Conservation (phyloP, 495 filamentous ascomycete species). For the Podospora pseudopauciseta region DNA sequence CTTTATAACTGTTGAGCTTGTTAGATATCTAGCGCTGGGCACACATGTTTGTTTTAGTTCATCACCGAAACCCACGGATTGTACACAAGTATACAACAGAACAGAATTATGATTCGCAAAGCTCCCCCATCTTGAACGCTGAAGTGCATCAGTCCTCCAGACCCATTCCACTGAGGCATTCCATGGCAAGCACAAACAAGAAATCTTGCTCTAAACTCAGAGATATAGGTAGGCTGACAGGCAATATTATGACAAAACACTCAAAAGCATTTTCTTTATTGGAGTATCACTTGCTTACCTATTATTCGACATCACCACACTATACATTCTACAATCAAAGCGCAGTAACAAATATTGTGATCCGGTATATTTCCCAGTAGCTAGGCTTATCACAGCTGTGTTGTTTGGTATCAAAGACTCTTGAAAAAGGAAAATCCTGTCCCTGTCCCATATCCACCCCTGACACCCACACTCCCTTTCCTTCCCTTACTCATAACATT, state of each 20-base stretch:
- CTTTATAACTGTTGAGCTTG: neutral
- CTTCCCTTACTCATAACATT: neutral
- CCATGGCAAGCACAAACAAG: no score
- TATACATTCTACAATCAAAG: neutral
- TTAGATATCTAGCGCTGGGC: neutral
- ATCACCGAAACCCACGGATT: neutral
- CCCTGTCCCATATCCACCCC: neutral
- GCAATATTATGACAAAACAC: no score
- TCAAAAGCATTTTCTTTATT: no score
- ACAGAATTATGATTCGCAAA: neutral
- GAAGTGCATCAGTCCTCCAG: no score
- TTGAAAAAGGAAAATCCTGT: neutral
- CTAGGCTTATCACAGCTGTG: neutral
- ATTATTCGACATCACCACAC: no score
- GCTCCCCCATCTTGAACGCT: no score
- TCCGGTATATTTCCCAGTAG: neutral
- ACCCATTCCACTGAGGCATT: no score
- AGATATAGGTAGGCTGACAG: no score
- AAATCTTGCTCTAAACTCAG: no score
- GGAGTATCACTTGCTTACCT: no score
- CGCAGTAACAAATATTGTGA: neutral
- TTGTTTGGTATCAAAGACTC: neutral
- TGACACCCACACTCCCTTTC: neutral
- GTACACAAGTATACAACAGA: neutral
- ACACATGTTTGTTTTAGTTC: neutral